A percentile compares a stretch with the other conserved stretches of the same genome.
Evolutionary conservation across 148 eudicot species (phyloP).

Genomic region (Rhododendron williamsianum): DNA sequence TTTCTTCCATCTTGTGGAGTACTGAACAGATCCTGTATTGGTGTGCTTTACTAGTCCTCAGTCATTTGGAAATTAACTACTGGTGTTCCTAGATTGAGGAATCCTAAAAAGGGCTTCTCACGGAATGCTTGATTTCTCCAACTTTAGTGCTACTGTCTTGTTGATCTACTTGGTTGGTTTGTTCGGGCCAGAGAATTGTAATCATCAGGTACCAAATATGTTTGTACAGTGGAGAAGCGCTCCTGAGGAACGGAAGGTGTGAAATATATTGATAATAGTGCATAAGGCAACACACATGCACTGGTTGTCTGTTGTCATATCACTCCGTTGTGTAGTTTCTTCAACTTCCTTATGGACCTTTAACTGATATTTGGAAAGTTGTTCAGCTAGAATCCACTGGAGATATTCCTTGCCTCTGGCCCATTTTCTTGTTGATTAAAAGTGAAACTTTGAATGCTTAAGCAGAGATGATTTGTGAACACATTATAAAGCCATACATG

Average conservation of each 20-base stretch:
- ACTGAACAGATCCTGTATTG: background rate
- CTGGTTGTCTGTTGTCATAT: background rate
- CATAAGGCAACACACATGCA: background rate
- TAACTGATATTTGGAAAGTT: background rate
- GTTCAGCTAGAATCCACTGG: background rate
- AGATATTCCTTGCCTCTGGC: constrained; percentile 2
- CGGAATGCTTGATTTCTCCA: background rate
- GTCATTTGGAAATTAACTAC: background rate
- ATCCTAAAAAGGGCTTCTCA: background rate
- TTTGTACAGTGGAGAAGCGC: background rate
- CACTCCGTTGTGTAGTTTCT: background rate
- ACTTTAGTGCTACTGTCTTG: background rate
- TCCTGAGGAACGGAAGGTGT: background rate
- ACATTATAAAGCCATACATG: background rate
- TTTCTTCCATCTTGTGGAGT: background rate
- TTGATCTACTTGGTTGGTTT: background rate
- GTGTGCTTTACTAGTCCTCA: background rate
- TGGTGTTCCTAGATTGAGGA: background rate
- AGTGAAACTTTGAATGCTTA: background rate
- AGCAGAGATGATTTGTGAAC: background rate
- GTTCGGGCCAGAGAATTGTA: background rate
- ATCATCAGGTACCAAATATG: background rate
- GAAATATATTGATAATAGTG: background rate
- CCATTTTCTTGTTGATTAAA: background rate
- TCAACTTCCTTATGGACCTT: background rate